These are phyloP conservation scores for Sporothrix protearum DNA, from an alignment of 2,329 filamentous ascomycete genomes.

Conservation along the genomic window DNA sequence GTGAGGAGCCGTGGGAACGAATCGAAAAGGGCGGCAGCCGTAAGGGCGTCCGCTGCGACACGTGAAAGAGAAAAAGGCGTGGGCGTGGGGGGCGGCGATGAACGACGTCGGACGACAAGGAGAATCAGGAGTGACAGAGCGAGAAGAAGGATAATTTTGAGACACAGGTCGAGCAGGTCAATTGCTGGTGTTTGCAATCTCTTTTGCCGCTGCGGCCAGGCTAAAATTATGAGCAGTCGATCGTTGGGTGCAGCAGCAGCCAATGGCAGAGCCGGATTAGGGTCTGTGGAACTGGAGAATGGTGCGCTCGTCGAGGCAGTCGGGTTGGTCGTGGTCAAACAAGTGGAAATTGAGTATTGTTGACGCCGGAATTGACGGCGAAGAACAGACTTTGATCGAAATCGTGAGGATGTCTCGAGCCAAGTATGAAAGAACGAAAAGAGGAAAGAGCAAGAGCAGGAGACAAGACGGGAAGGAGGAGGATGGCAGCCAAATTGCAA, in stretches of 20 bases:
- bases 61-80: constrained; percentile 1
- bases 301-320: neutral
- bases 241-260: constrained; percentile 18
- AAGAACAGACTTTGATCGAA: neutral
- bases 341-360: neutral
- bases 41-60: constrained; percentile 41
- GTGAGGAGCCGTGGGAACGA: constrained; percentile 50
- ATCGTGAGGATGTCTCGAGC: neutral
- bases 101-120: neutral
- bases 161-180: neutral
- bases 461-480: neutral
- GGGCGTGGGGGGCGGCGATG: neutral
- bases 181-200: constrained; percentile 20
- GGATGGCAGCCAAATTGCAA: neutral
- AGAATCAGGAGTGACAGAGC: constrained; percentile 5
- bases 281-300: constrained; percentile 7
- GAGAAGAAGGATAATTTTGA: neutral
- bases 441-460: neutral
- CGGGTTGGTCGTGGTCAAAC: neutral
- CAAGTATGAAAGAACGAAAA: neutral
- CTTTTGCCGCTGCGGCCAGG: constrained; percentile 23
- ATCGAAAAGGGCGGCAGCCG: constrained; percentile 43
- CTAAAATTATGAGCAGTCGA: constrained; percentile 17
- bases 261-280: constrained; percentile 22
- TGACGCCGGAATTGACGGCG: neutral